Percentiles rank a stretch among this genome's conserved stretches.
phyloP scores from a whole-genome alignment of 441 rosid genomes.

The Gossypium schwendimanii region DNA sequence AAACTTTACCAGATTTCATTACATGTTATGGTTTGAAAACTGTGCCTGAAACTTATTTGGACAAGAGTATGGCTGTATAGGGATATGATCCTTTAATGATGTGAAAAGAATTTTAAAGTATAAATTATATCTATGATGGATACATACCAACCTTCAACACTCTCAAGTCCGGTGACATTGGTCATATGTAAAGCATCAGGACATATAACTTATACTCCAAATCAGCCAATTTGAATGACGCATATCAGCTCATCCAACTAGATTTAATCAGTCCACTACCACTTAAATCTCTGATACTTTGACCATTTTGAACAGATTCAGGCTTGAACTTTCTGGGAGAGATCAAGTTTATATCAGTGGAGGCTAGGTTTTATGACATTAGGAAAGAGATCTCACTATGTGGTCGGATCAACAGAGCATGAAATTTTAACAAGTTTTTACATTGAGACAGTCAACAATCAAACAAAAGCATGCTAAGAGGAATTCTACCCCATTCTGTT shows the following conservation, averaged over 20 bases:
- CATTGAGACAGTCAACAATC: neutral
- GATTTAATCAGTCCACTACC: neutral
- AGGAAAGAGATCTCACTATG: neutral
- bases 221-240: neutral
- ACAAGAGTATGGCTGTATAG: neutral
- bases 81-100: neutral
- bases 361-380: no score
- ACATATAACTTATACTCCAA: neutral
- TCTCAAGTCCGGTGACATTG: neutral
- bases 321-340: neutral
- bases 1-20: no score
- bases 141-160: neutral
- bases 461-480: neutral
- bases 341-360: no score
- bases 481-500: neutral
- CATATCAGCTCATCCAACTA: neutral
- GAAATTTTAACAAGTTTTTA: neutral
- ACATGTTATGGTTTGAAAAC: no score
- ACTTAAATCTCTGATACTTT: neutral
- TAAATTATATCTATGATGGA: neutral
- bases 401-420: neutral
- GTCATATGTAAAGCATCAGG: neutral
- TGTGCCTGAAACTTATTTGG: neutral
- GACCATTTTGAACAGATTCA: neutral
- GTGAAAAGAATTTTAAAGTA: neutral